These are phyloP conservation scores for Blastosporella zonata DNA, from an alignment of 1,284 basidiomycete species.

Conservation along the genomic window DNA sequence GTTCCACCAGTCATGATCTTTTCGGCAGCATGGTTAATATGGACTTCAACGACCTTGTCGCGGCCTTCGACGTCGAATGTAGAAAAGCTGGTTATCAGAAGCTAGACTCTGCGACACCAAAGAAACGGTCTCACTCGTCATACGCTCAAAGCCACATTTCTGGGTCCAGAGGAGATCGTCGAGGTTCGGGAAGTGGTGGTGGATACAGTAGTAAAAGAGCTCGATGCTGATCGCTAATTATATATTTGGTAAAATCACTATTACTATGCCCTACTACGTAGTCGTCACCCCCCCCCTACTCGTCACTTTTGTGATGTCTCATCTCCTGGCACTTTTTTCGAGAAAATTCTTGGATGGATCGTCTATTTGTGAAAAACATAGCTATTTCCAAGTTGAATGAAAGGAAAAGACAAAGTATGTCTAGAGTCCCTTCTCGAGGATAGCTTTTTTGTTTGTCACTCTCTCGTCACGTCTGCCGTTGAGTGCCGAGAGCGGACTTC, in stretches of 20 bases:
- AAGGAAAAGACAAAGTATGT: no score
- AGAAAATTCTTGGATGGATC: no score
- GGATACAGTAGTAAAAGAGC: conserved; percentile 6
- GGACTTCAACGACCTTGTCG: conserved; percentile 14
- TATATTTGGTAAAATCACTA: neutral
- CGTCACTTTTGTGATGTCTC: no score
- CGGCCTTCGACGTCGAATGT: conserved; percentile 16
- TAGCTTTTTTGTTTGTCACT: no score
- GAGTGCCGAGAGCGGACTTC: no score
- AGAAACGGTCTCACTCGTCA: conserved; percentile 9
- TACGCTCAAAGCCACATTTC: conserved; percentile 2
- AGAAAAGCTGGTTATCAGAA: conserved; percentile 12
- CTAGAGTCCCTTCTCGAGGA: no score
- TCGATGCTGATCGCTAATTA: neutral
- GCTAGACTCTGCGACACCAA: neutral
- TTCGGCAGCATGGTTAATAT: conserved; percentile 16
- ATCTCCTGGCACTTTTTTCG: no score
- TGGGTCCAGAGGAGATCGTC: neutral
- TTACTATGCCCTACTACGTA: neutral
- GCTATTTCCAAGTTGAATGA: no score
- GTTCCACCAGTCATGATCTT: conserved; percentile 14
- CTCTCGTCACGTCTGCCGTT: no score
- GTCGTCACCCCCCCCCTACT: no score
- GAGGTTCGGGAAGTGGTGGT: conserved; percentile 2
- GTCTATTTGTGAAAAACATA: no score